phyloP scores from a whole-genome alignment of 2,329 filamentous ascomycete species.

The Sordariomycetes sp. region DNA sequence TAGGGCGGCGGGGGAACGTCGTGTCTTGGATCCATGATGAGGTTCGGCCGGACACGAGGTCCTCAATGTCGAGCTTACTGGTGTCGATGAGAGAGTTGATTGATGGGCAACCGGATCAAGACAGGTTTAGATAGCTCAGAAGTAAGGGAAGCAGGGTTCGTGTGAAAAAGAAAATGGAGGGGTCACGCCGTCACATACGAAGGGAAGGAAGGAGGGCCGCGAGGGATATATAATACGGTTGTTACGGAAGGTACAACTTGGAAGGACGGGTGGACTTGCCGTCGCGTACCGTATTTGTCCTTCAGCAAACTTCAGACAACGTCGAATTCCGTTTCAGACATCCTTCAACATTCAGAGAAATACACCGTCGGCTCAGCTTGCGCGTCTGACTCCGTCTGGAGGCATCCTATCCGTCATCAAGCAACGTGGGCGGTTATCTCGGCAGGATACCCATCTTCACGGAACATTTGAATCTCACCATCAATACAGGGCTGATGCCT shows the following conservation, averaged over 20 bases:
- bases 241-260: too few species aligned
- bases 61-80: background rate
- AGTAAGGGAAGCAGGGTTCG: background rate
- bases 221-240: too few species aligned
- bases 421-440: background rate
- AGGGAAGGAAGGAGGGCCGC: too few species aligned
- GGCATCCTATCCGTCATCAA: background rate
- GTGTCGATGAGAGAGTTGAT: background rate
- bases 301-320: too few species aligned
- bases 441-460: background rate
- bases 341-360: too few species aligned
- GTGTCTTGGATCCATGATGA: conserved; percentile 7
- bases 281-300: too few species aligned
- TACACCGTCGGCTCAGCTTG: background rate
- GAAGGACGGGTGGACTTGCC: too few species aligned
- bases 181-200: too few species aligned
- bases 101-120: background rate
- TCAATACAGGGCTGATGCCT: too few species aligned
- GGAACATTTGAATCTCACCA: background rate
- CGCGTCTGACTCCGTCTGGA: background rate
- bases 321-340: too few species aligned
- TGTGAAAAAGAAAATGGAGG: too few species aligned
- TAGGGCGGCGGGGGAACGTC: conserved; percentile 41
- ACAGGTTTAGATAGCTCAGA: background rate
- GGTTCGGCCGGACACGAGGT: background rate